Percentiles rank a stretch among this genome's conserved stretches.
Evolutionary conservation across 305 asterid species (phyloP).

Genomic region (Fraxinus sp.): DNA sequence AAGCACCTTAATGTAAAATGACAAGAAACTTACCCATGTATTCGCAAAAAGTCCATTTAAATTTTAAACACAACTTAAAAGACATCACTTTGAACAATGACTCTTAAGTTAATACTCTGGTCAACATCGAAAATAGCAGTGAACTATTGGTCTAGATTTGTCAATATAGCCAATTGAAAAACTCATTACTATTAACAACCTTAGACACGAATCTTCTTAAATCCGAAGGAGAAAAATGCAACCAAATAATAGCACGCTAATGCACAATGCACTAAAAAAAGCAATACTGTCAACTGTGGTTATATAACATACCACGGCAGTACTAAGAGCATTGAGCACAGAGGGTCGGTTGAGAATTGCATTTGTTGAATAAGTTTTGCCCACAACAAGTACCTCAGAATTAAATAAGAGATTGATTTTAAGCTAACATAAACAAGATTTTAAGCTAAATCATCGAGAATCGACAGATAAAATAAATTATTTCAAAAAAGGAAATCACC

Average conservation of each 20-base stretch:
- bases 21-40: neutral
- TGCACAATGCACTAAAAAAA: neutral
- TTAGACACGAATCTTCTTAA: neutral
- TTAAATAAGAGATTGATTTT: slow-evolving; percentile 1
- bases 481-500: neutral
- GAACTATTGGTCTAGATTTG: neutral
- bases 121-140: neutral
- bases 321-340: slow-evolving; percentile 67
- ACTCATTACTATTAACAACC: neutral
- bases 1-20: neutral
- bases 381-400: slow-evolving; percentile 73
- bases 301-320: slow-evolving; percentile 44
- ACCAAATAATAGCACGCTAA: neutral
- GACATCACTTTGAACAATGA: neutral
- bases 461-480: too few relatives aligned
- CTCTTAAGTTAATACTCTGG: neutral
- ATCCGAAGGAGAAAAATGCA: neutral
- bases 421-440: slow-evolving; percentile 15
- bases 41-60: neutral
- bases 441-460: too few relatives aligned
- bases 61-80: slow-evolving; percentile 7
- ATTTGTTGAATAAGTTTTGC: slow-evolving; percentile 64
- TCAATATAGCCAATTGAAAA: neutral
- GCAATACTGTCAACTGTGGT: too few relatives aligned
- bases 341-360: slow-evolving; percentile 81